A percentile compares a stretch with the other conserved stretches of the same genome.
Evolutionary conservation across 805 yeast genomes (phyloP).

Genomic region (Wickerhamomyces silvicola): DNA sequence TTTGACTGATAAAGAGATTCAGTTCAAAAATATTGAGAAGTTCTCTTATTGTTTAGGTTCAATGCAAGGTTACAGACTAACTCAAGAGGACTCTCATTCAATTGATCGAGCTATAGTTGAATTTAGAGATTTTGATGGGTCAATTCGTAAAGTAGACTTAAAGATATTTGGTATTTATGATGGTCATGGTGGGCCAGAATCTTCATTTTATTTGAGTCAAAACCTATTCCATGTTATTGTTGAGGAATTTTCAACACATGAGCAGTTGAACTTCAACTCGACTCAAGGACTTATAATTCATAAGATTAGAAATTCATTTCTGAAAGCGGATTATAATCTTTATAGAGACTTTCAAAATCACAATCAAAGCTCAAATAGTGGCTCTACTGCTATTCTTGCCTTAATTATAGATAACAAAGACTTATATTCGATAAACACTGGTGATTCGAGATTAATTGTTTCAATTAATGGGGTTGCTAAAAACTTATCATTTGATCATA

Average conservation of each 20-base stretch:
- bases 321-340: constrained; percentile 39
- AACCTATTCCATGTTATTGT: constrained; percentile 20
- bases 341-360: constrained; percentile 28
- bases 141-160: constrained; percentile 16
- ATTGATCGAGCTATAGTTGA: constrained; percentile 37
- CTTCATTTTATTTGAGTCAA: constrained; percentile 47
- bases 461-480: constrained; percentile 47
- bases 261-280: constrained; percentile 21
- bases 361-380: constrained; percentile 32
- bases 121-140: constrained; percentile 18
- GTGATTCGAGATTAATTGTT: constrained; percentile 67
- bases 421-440: constrained; percentile 61
- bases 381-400: constrained; percentile 47
- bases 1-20: constrained; percentile 58
- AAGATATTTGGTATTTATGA: constrained; percentile 69
- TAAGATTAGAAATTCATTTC: constrained; percentile 36
- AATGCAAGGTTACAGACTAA: constrained; percentile 71
- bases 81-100: constrained; percentile 74
- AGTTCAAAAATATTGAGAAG: constrained; percentile 29
- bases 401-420: constrained; percentile 36
- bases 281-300: constrained; percentile 29
- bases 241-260: constrained; percentile 4
- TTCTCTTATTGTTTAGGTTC: constrained; percentile 58
- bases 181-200: constrained; percentile 73
- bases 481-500: constrained; percentile 70